These are phyloP conservation scores for Chaetoceros muelleri DNA, from an alignment of 108 stramenopile species.

Conservation along the genomic window DNA sequence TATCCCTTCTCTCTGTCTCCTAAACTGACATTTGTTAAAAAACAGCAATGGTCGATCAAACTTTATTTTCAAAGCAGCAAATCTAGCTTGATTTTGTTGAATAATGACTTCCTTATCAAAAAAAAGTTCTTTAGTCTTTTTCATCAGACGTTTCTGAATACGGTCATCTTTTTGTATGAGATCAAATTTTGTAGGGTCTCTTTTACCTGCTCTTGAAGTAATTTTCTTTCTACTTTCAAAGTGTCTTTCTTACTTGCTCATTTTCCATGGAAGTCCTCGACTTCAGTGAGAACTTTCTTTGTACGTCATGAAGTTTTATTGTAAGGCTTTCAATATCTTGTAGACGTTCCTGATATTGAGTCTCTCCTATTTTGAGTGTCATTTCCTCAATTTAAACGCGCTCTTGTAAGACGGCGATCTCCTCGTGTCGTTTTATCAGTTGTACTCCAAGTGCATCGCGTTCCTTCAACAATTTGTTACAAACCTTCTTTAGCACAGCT, in stretches of 20 bases:
- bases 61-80: no score
- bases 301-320: neutral
- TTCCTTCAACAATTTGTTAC: neutral
- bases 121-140: neutral
- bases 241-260: neutral
- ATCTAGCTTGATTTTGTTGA: no score
- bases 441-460: neutral
- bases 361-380: neutral
- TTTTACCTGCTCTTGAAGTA: neutral
- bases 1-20: neutral
- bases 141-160: neutral
- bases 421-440: neutral
- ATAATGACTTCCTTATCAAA: neutral
- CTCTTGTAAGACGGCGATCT: neutral
- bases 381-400: neutral
- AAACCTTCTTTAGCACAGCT: neutral
- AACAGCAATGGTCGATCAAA: no score
- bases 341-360: neutral
- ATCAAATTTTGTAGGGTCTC: neutral
- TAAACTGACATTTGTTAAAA: no score
- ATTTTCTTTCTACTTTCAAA: neutral
- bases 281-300: neutral
- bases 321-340: neutral
- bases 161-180: neutral
- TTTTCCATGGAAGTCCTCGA: neutral